Evolutionary conservation across 495 filamentous ascomycete genomes (phyloP).

Genomic region (Tuber melanosporum): DNA sequence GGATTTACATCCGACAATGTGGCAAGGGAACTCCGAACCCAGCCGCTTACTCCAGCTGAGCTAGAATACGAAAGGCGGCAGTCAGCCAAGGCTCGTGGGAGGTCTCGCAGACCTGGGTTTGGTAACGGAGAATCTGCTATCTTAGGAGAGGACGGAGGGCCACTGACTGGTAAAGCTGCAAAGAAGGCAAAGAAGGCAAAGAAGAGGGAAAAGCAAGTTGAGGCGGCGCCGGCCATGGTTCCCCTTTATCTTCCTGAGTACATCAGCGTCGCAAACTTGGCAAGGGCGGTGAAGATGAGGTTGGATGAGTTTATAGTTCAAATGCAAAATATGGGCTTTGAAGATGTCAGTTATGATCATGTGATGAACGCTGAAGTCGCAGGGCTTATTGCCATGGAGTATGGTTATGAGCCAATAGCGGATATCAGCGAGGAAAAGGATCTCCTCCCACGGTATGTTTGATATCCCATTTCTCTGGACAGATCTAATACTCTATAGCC

Average conservation of each 20-base stretch:
- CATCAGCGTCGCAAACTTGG: slow-evolving; percentile 79
- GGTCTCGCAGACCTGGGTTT: slow-evolving; percentile 24
- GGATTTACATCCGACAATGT: not conserved
- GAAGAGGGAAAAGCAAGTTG: slow-evolving; percentile 44
- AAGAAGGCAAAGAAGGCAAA: slow-evolving; percentile 42
- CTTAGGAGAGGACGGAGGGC: slow-evolving; percentile 35
- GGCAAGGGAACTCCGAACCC: not conserved
- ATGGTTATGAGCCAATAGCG: slow-evolving; percentile 85
- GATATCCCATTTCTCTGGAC: not conserved
- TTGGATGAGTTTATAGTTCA: slow-evolving; percentile 65
- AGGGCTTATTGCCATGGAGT: slow-evolving; percentile 83
- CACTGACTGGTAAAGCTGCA: slow-evolving; percentile 30
- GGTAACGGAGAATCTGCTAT: slow-evolving; percentile 40
- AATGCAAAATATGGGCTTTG: slow-evolving; percentile 76
- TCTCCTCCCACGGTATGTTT: slow-evolving; percentile 53
- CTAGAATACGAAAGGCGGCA: slow-evolving; percentile 29
- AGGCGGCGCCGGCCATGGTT: slow-evolving; percentile 49
- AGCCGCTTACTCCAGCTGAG: not conserved
- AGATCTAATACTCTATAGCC: slow-evolving; percentile 41
- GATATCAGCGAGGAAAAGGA: slow-evolving; percentile 62
- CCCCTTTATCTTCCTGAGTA: slow-evolving; percentile 81
- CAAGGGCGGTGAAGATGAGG: slow-evolving; percentile 66
- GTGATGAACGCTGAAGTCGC: slow-evolving; percentile 86
- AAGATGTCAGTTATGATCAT: slow-evolving; percentile 68
- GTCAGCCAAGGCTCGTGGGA: slow-evolving; percentile 20